These are phyloP conservation scores for Yamadazyma aaseri DNA, from an alignment of 1,139 yeast species.

Conservation along the genomic window DNA sequence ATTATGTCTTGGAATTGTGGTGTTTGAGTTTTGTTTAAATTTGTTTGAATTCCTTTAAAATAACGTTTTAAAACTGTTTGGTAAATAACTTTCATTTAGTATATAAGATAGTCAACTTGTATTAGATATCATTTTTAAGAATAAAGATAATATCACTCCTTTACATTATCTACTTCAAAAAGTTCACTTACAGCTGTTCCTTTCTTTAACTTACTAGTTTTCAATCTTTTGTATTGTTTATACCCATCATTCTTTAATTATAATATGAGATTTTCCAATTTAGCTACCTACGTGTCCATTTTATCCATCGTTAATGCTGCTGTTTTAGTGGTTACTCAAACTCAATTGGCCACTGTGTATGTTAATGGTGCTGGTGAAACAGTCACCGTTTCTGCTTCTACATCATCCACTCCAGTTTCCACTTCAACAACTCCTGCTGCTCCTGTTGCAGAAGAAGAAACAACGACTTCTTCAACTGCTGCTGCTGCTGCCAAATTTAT, in stretches of 20 bases:
- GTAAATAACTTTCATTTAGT: too few species aligned
- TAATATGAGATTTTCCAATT: conserved; percentile 18
- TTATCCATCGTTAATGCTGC: conserved; percentile 16
- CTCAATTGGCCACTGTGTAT: conserved; percentile 18
- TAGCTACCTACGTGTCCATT: conserved; percentile 17
- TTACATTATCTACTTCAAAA: background rate
- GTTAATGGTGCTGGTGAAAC: conserved; percentile 11
- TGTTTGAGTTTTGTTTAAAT: too few species aligned
- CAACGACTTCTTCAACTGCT: conserved; percentile 5
- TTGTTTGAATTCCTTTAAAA: background rate
- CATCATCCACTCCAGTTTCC: conserved; percentile 5
- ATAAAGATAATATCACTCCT: background rate
- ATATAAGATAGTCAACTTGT: too few species aligned
- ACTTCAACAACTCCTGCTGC: conserved; percentile 4
- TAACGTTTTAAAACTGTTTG: background rate
- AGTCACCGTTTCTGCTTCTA: conserved; percentile 5
- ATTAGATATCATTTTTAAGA: too few species aligned
- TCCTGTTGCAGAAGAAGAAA: conserved; percentile 3
- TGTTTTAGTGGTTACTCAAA: conserved; percentile 19
- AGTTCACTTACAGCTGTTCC: too few species aligned
- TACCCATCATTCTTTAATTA: conserved; percentile 1
- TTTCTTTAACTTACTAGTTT: too few species aligned
- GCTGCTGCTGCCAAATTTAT: conserved; percentile 2
- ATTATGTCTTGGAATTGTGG: too few species aligned
- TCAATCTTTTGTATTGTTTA: too few species aligned